Conservation (phyloP, 1,139 yeast genomes). For the Pneumocystis canis region DNA sequence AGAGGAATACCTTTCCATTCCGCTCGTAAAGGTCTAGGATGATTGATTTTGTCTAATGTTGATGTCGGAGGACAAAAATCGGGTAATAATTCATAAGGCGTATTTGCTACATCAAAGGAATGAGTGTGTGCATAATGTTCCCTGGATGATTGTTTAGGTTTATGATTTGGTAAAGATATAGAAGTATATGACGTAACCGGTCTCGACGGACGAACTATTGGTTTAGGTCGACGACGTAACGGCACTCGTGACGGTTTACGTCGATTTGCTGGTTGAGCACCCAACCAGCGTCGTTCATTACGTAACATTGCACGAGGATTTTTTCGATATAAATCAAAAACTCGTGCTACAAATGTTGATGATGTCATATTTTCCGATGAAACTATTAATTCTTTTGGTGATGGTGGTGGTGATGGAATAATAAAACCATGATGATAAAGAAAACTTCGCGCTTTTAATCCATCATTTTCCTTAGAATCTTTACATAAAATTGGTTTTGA, state of each 20-base stretch:
- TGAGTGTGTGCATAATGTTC: neutral
- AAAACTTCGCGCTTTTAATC: no score
- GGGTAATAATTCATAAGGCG: conserved; percentile 13
- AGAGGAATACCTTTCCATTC: conserved; percentile 98
- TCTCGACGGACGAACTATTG: no score
- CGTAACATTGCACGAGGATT: neutral
- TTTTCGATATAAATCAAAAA: neutral
- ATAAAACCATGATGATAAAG: no score
- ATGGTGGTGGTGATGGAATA: neutral
- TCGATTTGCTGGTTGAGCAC: no score
- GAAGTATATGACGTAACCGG: no score
- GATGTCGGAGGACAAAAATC: conserved; percentile 61
- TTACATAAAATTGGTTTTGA: no score
- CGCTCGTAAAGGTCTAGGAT: conserved; percentile 51
- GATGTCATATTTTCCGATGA: no score
- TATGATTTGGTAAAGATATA: no score
- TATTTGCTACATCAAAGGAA: neutral
- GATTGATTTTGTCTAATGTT: conserved; percentile 50
- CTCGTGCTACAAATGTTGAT: neutral
- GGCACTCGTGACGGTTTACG: no score
- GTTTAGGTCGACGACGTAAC: no score
- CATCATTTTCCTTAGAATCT: no score
- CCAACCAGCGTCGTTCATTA: neutral
- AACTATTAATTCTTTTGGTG: no score
- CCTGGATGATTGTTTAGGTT: neutral